These are phyloP conservation scores for Mesembryanthemum crystallinum DNA, from an alignment of 148 eudicot genomes.

Conservation along the genomic window DNA sequence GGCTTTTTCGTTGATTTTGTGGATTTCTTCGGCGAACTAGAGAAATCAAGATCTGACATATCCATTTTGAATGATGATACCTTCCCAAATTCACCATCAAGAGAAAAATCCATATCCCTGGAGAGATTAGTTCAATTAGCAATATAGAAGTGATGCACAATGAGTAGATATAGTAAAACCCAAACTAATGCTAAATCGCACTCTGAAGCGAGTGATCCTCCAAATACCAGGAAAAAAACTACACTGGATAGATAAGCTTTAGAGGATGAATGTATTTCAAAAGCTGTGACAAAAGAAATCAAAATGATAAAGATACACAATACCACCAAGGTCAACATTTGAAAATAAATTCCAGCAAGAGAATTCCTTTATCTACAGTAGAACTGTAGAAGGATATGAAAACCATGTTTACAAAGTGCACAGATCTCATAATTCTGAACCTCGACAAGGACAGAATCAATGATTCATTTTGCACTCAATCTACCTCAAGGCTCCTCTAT, in stretches of 20 bases:
- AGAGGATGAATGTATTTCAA: background rate
- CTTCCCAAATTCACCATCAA: conserved; percentile 73
- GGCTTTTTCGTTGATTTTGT: conserved; percentile 50
- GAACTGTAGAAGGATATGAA: no score
- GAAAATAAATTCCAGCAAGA: background rate
- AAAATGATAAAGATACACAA: background rate
- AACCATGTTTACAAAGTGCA: background rate
- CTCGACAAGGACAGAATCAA: background rate
- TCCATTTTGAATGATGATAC: conserved; percentile 74
- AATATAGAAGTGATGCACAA: background rate
- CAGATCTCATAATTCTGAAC: background rate
- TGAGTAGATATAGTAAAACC: background rate
- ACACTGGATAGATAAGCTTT: background rate
- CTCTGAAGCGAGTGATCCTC: background rate
- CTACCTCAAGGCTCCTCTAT: background rate
- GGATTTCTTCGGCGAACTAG: conserved; percentile 51
- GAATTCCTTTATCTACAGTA: background rate
- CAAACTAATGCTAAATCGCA: background rate
- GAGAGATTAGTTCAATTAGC: conserved; percentile 19
- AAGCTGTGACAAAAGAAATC: background rate
- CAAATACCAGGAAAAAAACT: background rate
- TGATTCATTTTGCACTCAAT: background rate
- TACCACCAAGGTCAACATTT: background rate
- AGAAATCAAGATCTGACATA: conserved; percentile 69
- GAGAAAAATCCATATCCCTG: conserved; percentile 87